Evolutionary conservation across 306 rosid species (phyloP).

Genomic region (Quercus cerris): DNA sequence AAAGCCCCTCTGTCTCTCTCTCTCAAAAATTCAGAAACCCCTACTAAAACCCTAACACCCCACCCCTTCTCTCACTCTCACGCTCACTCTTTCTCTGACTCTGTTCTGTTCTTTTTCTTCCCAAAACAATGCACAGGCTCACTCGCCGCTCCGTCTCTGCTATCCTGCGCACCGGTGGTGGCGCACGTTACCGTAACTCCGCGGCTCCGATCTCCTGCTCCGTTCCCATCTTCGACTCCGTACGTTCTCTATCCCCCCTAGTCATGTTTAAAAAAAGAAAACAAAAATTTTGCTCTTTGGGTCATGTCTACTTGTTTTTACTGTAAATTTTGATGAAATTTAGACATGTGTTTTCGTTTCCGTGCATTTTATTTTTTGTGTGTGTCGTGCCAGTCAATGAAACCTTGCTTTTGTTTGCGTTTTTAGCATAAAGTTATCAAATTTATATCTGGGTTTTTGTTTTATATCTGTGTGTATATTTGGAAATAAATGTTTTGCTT

Average conservation of each 20-base stretch:
- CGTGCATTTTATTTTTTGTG: background rate
- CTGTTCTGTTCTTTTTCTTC: background rate
- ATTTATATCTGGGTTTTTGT: no score
- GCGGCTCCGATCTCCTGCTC: constrained; percentile 42
- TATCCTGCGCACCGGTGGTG: constrained; percentile 47
- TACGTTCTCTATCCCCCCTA: constrained; percentile 12
- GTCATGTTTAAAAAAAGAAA: background rate
- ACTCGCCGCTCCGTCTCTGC: constrained; percentile 63
- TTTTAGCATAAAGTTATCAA: no score
- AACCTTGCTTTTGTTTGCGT: no score
- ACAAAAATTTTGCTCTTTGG: background rate
- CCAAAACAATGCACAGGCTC: constrained; percentile 59
- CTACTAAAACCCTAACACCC: constrained; percentile 61
- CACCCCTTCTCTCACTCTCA: background rate
- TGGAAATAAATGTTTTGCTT: background rate
- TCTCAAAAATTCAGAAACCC: constrained; percentile 26
- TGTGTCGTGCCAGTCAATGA: background rate
- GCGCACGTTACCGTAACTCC: constrained; percentile 30
- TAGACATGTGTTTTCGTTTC: background rate
- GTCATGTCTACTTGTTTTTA: background rate
- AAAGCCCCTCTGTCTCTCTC: constrained; percentile 21
- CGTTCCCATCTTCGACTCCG: constrained; percentile 31
- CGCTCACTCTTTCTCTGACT: background rate
- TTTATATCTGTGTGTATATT: background rate
- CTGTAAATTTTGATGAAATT: background rate